Percentiles rank a stretch among this genome's conserved stretches.
phyloP scores from a whole-genome alignment of 169 alveolate species.

The Neospora caninum region DNA sequence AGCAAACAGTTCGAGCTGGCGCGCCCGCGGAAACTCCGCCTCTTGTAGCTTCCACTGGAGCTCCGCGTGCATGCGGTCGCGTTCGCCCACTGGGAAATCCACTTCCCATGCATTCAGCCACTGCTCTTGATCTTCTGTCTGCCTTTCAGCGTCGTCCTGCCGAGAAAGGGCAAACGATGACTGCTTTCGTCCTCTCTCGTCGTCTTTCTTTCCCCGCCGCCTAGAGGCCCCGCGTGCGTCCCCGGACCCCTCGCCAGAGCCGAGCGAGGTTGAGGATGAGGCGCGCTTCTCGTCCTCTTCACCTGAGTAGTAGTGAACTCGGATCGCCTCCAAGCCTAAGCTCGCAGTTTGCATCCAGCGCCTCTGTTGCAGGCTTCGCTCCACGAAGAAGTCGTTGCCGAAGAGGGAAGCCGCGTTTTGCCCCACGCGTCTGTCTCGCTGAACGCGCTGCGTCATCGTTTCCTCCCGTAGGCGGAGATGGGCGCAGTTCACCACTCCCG shows the following conservation, averaged over 20 bases:
- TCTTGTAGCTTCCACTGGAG: conserved; percentile 53
- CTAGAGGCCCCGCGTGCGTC: not conserved
- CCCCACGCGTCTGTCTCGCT: not conserved
- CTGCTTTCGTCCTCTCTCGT: not conserved
- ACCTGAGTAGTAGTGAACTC: not conserved
- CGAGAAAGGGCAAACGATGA: no score
- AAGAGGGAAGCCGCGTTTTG: not conserved
- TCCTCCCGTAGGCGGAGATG: not conserved
- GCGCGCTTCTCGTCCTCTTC: not conserved
- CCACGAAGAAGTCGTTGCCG: not conserved
- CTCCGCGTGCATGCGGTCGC: not conserved
- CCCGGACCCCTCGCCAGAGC: not conserved
- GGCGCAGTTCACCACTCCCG: conserved; percentile 7
- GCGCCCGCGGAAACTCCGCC: conserved; percentile 41
- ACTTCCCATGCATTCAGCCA: conserved; percentile 61
- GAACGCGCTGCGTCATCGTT: not conserved
- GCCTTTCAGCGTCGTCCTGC: no score
- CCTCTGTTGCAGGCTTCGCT: not conserved
- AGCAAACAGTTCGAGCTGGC: conserved; percentile 38
- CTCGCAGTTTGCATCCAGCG: not conserved
- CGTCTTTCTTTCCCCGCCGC: not conserved
- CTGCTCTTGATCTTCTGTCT: not conserved
- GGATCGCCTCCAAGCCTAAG: not conserved
- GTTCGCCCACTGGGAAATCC: conserved; percentile 30
- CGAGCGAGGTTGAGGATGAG: not conserved